These are phyloP conservation scores for Colletotrichum sp. DNA, from an alignment of 2,329 filamentous ascomycete genomes.

Conservation along the genomic window DNA sequence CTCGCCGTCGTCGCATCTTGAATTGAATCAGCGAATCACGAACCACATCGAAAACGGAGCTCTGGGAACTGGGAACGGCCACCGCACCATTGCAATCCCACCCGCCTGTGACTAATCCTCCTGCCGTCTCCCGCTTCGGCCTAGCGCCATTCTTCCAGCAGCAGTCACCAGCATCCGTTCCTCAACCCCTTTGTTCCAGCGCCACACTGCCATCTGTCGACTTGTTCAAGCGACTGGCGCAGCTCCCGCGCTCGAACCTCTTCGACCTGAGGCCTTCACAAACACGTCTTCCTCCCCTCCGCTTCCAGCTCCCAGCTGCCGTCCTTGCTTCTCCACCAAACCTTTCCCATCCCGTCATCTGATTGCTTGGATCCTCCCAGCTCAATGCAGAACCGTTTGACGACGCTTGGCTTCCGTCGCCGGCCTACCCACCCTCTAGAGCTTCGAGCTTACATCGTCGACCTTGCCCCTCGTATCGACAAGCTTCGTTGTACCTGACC, in stretches of 20 bases:
- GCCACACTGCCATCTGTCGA: neutral
- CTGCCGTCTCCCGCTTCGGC: neutral
- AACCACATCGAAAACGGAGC: conserved; percentile 4
- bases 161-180: neutral
- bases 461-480: neutral
- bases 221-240: neutral
- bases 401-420: neutral
- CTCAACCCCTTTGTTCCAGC: conserved; percentile 4
- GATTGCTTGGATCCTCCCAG: conserved; percentile 1
- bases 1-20: conserved; percentile 3
- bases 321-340: neutral
- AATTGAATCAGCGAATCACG: conserved; percentile 13
- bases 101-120: neutral
- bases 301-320: neutral
- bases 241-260: neutral
- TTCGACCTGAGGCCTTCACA: neutral
- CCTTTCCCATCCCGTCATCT: neutral
- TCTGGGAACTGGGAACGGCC: conserved; percentile 12
- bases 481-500: neutral
- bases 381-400: conserved; percentile 7
- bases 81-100: neutral
- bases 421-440: neutral
- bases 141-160: neutral
- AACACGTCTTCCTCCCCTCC: neutral
- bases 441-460: neutral